Base-by-base conservation (phyloP, 306 rosid species). In the Dryas alaskensis region DNA sequence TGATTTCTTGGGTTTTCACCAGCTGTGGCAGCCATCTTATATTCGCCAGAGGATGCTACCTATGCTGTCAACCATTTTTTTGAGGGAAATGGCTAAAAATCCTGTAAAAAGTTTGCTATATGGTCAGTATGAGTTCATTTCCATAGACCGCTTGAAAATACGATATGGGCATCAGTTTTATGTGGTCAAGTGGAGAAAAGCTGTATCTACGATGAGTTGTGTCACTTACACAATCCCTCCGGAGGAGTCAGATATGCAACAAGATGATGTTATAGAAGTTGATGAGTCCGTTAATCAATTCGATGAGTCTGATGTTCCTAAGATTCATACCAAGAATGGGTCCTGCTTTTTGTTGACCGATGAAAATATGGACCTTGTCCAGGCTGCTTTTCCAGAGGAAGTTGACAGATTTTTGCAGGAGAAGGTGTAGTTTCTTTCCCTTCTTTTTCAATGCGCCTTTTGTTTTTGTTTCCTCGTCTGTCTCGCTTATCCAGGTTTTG, bases 311-410 rank as follows among this genome's bases (percentile, higher is more conserved):
- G 88, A 90, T 80, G 81, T 40, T 14, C 89, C 95, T 0, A 76
- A 57, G 78, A 76, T 80, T 83, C 75, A 45, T 22, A 76, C 68
- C 73, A 84, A 80, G 25, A 85, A 81, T 9, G 96, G 91, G 11
- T 77, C 83, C 80, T 78, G 60, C 80, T 84, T 91, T 79, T 72
- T 94, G 76, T 70, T 91, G 84, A 94, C 97, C 1, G 97, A 94
- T 73, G 98, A 94, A 84, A 91, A 89, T 74, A 81, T 77, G 85
- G 92, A 89, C 42, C 95, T 94, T 49, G 89, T 94, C 65, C 84
- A 48, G 2, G 87, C 95, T 75, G 98, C 97, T 67, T 94, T 85
- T 76, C 98, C 95, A 0, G 83, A 62, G 69, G 80, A 88, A 60
- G 91, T 86, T 54, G 70, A 85, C 72, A 87, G 81, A 53, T 91